Conservation (phyloP, 2,329 filamentous ascomycete species). For the Capronia coronata region DNA sequence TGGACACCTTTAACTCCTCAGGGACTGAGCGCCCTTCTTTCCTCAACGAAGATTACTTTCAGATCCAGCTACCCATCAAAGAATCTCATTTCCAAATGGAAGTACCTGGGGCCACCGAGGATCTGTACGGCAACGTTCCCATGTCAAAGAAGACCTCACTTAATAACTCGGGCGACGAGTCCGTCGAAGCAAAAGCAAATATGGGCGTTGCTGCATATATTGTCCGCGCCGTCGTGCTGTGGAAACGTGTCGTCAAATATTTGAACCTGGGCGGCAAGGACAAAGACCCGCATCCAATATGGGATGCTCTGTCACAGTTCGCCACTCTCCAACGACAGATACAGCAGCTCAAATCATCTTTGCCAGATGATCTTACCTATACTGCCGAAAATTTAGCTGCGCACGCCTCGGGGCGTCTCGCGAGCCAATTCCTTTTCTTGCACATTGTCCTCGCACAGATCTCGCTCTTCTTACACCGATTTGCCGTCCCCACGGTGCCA, state of each 20-base stretch:
- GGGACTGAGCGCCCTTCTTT: slow-evolving; percentile 89
- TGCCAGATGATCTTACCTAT: slow-evolving; percentile 69
- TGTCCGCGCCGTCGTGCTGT: slow-evolving; percentile 75
- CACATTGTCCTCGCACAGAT: slow-evolving; percentile 89
- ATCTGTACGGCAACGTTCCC: slow-evolving; percentile 64
- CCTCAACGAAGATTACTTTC: slow-evolving; percentile 79
- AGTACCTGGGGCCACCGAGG: slow-evolving; percentile 80
- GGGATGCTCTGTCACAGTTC: slow-evolving; percentile 75
- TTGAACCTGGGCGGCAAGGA: slow-evolving; percentile 85
- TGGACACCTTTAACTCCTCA: slow-evolving; percentile 96
- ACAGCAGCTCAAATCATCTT: slow-evolving; percentile 59
- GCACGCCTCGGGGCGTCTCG: slow-evolving; percentile 76
- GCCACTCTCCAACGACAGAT: slow-evolving; percentile 62
- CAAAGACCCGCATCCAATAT: slow-evolving; percentile 68
- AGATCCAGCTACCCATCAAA: slow-evolving; percentile 83
- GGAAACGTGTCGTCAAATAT: slow-evolving; percentile 85
- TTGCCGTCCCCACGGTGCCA: slow-evolving; percentile 65
- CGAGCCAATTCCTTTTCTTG: slow-evolving; percentile 86
- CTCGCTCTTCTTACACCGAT: slow-evolving; percentile 81
- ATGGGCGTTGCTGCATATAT: slow-evolving; percentile 94
- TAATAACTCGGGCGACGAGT: slow-evolving; percentile 35
- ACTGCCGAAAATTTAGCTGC: slow-evolving; percentile 73
- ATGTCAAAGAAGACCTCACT: slow-evolving; percentile 56
- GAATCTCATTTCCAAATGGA: slow-evolving; percentile 87
- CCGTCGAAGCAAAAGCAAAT: slow-evolving; percentile 54